phyloP scores from a whole-genome alignment of 176 grass and related monocot species.

The Aegilops tauschii region DNA sequence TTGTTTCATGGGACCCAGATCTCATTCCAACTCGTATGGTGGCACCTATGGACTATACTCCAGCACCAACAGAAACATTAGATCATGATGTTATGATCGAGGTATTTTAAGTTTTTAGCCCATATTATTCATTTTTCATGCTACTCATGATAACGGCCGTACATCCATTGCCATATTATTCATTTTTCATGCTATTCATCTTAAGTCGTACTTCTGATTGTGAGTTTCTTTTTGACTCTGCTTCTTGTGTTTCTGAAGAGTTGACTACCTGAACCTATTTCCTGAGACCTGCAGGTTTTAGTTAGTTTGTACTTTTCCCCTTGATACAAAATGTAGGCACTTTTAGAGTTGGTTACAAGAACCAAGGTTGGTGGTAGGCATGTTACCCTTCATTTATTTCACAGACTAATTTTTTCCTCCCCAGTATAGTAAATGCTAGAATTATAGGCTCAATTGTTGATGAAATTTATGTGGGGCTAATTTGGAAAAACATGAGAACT shows the following conservation, averaged over 20 bases:
- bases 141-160: background rate
- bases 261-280: background rate
- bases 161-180: background rate
- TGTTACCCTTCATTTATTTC: background rate
- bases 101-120: slow-evolving; percentile 33
- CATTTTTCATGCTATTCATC: background rate
- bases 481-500: too few relatives aligned
- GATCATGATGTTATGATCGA: slow-evolving; percentile 85
- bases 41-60: slow-evolving; percentile 76
- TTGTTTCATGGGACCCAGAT: slow-evolving; percentile 72
- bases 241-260: background rate
- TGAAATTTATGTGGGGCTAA: background rate
- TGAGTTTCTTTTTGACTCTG: background rate
- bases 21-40: slow-evolving; percentile 57
- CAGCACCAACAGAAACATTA: slow-evolving; percentile 58
- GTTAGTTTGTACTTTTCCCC: background rate
- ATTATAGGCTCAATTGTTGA: background rate
- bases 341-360: background rate
- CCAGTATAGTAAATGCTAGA: background rate
- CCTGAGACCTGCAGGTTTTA: background rate
- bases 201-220: background rate
- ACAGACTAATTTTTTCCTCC: background rate
- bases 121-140: background rate
- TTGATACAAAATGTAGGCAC: too few relatives aligned
- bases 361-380: background rate